phyloP scores from a whole-genome alignment of 768 basidiomycete genomes.

The Rhodocollybia butyracea region DNA sequence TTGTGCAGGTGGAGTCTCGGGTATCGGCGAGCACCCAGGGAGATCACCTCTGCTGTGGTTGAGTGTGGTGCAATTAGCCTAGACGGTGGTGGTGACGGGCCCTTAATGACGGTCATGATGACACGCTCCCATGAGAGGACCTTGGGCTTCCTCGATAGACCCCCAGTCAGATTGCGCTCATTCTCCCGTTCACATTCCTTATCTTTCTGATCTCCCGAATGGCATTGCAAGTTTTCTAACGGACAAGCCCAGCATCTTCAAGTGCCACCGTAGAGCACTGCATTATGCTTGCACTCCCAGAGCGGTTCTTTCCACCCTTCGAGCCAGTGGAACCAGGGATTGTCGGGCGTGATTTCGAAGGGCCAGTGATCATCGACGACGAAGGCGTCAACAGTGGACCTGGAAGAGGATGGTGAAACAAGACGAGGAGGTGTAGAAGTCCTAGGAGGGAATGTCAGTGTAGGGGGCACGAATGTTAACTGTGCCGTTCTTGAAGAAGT shows the following conservation, averaged over 20 bases:
- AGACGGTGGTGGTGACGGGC: conserved; percentile 53
- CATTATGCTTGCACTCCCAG: conserved; percentile 94
- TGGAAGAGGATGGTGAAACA: conserved; percentile 32
- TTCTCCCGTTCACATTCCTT: conserved; percentile 40
- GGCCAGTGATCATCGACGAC: conserved; percentile 38
- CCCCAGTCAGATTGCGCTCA: conserved; percentile 39
- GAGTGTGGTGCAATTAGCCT: conserved; percentile 36
- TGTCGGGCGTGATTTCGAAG: conserved; percentile 61
- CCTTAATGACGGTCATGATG: conserved; percentile 60
- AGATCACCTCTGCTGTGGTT: conserved; percentile 45
- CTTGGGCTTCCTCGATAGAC: conserved; percentile 53
- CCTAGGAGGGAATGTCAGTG: conserved; percentile 57
- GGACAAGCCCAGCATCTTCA: conserved; percentile 79
- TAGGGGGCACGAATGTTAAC: conserved; percentile 73
- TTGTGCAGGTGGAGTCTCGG: conserved; percentile 31
- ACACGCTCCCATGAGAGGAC: conserved; percentile 61
- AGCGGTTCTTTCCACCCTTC: conserved; percentile 66
- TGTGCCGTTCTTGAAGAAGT: conserved; percentile 44
- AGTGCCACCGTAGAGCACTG: conserved; percentile 91
- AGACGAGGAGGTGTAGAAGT: conserved; percentile 55
- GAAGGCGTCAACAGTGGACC: conserved; percentile 59
- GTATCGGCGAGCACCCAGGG: conserved; percentile 70
- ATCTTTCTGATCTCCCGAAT: conserved; percentile 53
- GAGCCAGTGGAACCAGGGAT: conserved; percentile 58
- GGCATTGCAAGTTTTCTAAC: conserved; percentile 78